Evolutionary conservation across 495 filamentous ascomycete genomes (phyloP).

Genomic region (Pyrenula aspistea): DNA sequence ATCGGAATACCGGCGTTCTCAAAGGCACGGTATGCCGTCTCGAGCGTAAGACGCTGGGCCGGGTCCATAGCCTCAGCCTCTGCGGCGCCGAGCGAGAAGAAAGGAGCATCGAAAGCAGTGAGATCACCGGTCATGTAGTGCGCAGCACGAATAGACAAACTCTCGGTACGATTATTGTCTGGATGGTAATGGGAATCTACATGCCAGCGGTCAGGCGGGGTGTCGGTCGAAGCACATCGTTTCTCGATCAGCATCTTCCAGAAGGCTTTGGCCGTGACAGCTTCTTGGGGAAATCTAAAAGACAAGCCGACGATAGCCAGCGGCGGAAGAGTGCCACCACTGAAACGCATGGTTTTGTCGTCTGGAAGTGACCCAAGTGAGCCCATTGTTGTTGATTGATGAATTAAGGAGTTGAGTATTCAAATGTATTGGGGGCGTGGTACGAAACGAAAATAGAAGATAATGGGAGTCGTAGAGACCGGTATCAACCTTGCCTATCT

Average conservation of each 20-base stretch:
- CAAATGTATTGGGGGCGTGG: too few species aligned
- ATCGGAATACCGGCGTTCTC: slow-evolving; percentile 19
- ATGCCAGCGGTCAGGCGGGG: slow-evolving; percentile 37
- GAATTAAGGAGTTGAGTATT: too few species aligned
- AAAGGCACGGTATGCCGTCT: slow-evolving; percentile 34
- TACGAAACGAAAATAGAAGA: too few species aligned
- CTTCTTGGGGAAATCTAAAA: slow-evolving; percentile 37
- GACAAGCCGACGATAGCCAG: slow-evolving; percentile 41
- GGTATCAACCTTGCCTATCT: too few species aligned
- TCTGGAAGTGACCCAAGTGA: too few species aligned
- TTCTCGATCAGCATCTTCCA: slow-evolving; percentile 33
- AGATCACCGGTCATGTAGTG: slow-evolving; percentile 26
- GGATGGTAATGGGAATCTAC: too few species aligned
- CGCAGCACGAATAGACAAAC: too few species aligned
- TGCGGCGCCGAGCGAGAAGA: slow-evolving; percentile 36
- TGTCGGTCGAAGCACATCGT: slow-evolving; percentile 27
- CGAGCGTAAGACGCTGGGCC: slow-evolving; percentile 27
- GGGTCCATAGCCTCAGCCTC: slow-evolving; percentile 22
- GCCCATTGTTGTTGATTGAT: too few species aligned
- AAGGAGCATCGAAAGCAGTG: slow-evolving; percentile 23
- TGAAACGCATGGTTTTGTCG: too few species aligned
- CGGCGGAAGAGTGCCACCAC: too few species aligned
- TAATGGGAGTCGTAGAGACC: too few species aligned
- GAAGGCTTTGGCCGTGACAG: slow-evolving; percentile 32
- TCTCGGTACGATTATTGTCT: slow-evolving; percentile 40